A percentile compares a stretch with the other conserved stretches of the same genome.
Evolutionary conservation across 352 stramenopile genomes (phyloP).

Genomic region (Globisporangium cystogenes): DNA sequence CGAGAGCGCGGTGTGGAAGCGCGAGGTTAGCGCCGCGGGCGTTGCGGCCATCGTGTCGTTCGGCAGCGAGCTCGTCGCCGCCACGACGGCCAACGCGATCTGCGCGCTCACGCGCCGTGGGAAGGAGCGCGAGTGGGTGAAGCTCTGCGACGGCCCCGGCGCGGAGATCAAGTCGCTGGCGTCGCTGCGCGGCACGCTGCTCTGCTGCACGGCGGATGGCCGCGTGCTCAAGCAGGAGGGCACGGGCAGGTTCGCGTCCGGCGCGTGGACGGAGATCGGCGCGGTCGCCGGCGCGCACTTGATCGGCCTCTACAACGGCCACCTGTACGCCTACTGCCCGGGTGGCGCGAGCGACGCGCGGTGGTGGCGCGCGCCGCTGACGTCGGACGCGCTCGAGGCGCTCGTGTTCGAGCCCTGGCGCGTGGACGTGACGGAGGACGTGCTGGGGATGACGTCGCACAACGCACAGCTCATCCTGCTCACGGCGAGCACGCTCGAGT

Average conservation of each 20-base stretch:
- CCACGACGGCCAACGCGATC: conserved; percentile 45
- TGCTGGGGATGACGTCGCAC: conserved; percentile 69
- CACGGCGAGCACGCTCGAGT: conserved; percentile 30
- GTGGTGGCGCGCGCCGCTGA: conserved; percentile 54
- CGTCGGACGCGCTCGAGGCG: conserved; percentile 37
- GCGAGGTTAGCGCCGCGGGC: conserved; percentile 30
- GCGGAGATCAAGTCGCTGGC: conserved; percentile 49
- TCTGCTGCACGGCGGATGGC: conserved; percentile 54
- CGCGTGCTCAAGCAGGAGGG: conserved; percentile 68
- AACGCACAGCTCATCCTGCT: conserved; percentile 72
- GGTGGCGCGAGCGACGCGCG: not conserved
- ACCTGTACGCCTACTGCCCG: conserved; percentile 48
- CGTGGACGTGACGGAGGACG: conserved; percentile 12
- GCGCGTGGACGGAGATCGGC: conserved; percentile 52
- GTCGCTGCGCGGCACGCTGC: conserved; percentile 54
- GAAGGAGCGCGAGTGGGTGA: conserved; percentile 37
- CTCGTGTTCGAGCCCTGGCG: conserved; percentile 39
- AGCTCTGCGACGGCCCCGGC: conserved; percentile 38
- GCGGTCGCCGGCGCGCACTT: conserved; percentile 28
- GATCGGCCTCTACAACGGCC: conserved; percentile 73
- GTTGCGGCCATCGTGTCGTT: conserved; percentile 72
- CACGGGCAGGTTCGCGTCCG: conserved; percentile 50
- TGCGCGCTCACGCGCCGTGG: conserved; percentile 40
- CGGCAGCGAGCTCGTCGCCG: conserved; percentile 59
- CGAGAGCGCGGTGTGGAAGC: conserved; percentile 29